Percentiles rank a stretch among this genome's conserved stretches.
Evolutionary conservation across 306 rosid species (phyloP).

Genomic region (Ceratonia siliqua): DNA sequence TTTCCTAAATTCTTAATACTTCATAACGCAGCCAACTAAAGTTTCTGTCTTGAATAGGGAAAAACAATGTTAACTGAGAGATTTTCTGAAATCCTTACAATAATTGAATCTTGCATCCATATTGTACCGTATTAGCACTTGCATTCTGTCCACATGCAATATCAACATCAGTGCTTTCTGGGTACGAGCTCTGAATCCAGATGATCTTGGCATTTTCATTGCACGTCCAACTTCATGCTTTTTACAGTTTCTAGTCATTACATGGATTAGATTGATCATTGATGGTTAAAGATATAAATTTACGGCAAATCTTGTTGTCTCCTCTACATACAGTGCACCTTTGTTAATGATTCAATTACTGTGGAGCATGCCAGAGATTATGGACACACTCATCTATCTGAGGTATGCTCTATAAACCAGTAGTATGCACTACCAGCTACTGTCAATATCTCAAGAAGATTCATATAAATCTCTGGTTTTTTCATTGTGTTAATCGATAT

Average conservation of each 20-base stretch:
- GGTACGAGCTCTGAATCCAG: not conserved
- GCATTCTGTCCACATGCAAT: not conserved
- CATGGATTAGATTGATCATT: not conserved
- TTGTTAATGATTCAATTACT: constrained; percentile 60
- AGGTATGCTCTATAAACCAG: constrained; percentile 47
- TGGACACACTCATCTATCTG: constrained; percentile 85
- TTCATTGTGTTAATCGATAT: constrained; percentile 9
- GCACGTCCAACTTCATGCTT: not conserved
- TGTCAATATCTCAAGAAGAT: not conserved
- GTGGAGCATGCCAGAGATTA: constrained; percentile 88
- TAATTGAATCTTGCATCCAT: not conserved
- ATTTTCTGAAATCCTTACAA: not conserved
- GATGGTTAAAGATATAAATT: constrained; percentile 6
- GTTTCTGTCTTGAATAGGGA: no score
- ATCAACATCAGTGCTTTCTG: not conserved
- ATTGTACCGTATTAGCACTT: not conserved
- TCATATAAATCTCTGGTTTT: constrained; percentile 8
- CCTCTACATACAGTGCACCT: constrained; percentile 61
- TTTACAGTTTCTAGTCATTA: not conserved
- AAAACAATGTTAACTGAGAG: not conserved
- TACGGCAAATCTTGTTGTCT: not conserved
- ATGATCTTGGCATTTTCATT: not conserved
- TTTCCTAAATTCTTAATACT: no score
- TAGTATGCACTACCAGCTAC: constrained; percentile 14
- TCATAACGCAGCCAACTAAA: no score